These are phyloP conservation scores for Fusarium armeniacum DNA, from an alignment of 2,329 filamentous ascomycete species.

Conservation along the genomic window DNA sequence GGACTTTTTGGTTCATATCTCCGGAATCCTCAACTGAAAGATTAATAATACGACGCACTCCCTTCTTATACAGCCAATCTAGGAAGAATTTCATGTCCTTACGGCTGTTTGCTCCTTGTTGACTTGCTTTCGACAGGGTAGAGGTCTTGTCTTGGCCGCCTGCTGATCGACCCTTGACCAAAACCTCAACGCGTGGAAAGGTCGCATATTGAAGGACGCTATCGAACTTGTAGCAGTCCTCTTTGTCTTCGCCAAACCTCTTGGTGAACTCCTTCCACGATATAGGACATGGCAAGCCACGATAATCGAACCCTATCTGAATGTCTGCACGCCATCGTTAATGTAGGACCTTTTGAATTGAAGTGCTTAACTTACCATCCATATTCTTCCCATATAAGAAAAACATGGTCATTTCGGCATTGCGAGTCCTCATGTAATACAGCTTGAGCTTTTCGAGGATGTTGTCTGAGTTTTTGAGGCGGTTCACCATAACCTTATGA, in stretches of 20 bases:
- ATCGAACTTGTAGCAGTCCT: not conserved
- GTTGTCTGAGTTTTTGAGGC: too few relatives aligned
- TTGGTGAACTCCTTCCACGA: slow-evolving; percentile 5
- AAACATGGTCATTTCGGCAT: not conserved
- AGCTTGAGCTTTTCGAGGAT: too few relatives aligned
- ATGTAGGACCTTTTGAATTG: too few relatives aligned
- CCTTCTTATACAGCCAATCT: slow-evolving; percentile 3
- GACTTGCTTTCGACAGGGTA: not conserved
- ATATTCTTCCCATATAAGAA: slow-evolving; percentile 9
- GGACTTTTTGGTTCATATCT: not conserved
- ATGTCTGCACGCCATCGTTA: not conserved
- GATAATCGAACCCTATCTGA: slow-evolving; percentile 3
- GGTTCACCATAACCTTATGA: not conserved
- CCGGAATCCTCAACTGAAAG: not conserved
- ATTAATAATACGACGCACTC: slow-evolving; percentile 7
- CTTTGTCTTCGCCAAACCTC: not conserved
- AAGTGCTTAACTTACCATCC: not conserved
- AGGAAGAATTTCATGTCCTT: slow-evolving; percentile 8
- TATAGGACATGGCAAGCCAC: not conserved
- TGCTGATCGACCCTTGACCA: not conserved
- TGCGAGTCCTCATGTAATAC: too few relatives aligned
- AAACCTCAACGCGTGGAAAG: slow-evolving; percentile 2
- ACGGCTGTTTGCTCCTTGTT: not conserved
- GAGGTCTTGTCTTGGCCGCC: not conserved
- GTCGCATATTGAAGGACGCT: slow-evolving; percentile 1